Evolutionary conservation across 2,329 filamentous ascomycete genomes (phyloP), one percentile per base, ranked within the genome.

Genomic region (Aureobasidium sp.): DNA sequence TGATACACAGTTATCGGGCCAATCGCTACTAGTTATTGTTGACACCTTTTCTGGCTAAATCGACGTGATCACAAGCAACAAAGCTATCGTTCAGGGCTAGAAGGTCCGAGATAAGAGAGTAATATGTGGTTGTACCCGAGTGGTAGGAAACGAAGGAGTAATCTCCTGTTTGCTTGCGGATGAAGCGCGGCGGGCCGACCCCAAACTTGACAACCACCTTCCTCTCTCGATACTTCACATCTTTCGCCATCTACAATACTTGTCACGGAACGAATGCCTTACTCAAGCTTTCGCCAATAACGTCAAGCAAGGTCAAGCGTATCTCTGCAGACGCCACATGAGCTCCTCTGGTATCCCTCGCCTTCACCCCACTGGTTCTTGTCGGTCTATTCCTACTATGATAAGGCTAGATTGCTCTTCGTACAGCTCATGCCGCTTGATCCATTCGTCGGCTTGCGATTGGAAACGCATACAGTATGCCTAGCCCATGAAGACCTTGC

Each of bases 1-100:
- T 7, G n/a, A 60, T 43, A 40, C 20, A 31, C 31, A 61, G 31
- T 61, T 61, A 61, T 61, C 58, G 58, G 45, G 40, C 58, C 58
- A 61, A 61, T 50, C 31, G 50, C 25, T 7, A 29, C 9, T 8
- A 5, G 18, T 15, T 23, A 9, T 15, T 10, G 11, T 4, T 23
- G 4, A 18, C 16, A 40, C 18, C 45, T 40, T 50, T 50, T 23
- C 4, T 50, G 31, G 23, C 45, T 40, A 25, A 38, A 4, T 60
- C 25, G n/a, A 10, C 43, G 31, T 38, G 23, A 27, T 18, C 16
- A 9, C 25, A 18, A 23, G 7, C n/a, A n/a, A n/a, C n/a, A n/a
- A n/a, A n/a, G n/a, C n/a, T n/a, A n/a, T n/a, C n/a, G n/a, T n/a
- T n/a, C n/a, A n/a, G n/a, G n/a, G n/a, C n/a, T n/a, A n/a, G n/a